Base-by-base conservation (phyloP, 2,329 filamentous ascomycete genomes). In the Aspergillus terreus region DNA sequence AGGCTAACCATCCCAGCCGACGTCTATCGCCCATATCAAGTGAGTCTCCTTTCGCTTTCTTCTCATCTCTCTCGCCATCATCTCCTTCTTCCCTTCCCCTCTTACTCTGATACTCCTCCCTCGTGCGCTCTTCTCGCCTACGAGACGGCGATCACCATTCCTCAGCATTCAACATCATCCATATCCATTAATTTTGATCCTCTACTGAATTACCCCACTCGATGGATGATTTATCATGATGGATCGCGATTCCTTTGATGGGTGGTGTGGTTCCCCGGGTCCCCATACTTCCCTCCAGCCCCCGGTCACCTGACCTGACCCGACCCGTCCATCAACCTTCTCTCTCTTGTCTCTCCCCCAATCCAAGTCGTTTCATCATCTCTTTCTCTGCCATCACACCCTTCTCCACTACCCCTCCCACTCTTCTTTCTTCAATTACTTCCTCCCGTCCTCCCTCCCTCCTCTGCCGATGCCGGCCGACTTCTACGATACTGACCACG, bases 1-100 rank as follows among this genome's bases (percentile, higher is more conserved):
- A 33, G 51, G 56, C 54, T 61, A 58, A 60, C 58, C 49, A 54
- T 52, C 57, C 46, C 63, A 73, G 73, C 72, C 56, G 73, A 76
- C 73, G 71, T 75, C 50, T 76, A 76, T 67, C 73, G 73, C 56
- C 73, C 73, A 57, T 65, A 68, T 58, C 70, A 74, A 71, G 73
- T 76, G 71, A 73, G 73, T 74, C 42, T 42, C 38, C 33, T 40
- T 46, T 52, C 40, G 15, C 40, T 41, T 41, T 17, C 11, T 42
- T 42, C 19, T 12, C 11, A 21, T 42, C 4, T 46, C 21, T 21
- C 41, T 33, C 38, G 11, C 43, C 17, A 30, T 19, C 5, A n/a
- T 27, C 19, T 6, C 11, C 27, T 44, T 32, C 12, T n/a, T 38
- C 30, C 23, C 17, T 10, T 42, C 40, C 19, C 19, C 19, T 19